A percentile compares a stretch with the other conserved stretches of the same genome.
Conservation (phyloP, 225 moss, liverwort and hornwort species). For the Bryum argenteum region DNA sequence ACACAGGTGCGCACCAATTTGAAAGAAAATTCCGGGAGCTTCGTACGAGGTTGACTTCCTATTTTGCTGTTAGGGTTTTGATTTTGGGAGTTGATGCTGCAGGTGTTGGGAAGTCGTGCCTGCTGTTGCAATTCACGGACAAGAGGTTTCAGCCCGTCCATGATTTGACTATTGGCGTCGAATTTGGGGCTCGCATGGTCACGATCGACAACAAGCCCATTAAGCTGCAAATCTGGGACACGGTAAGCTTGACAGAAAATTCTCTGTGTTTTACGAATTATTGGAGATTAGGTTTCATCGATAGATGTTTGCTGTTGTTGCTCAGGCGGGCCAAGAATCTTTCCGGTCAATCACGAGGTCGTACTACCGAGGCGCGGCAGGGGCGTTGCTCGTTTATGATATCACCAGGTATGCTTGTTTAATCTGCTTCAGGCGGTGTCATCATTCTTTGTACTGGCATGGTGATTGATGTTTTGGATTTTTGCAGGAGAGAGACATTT, state of each 20-base stretch:
- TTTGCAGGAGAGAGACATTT: constrained; percentile 89
- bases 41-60: background rate
- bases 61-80: constrained; percentile 38
- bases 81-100: background rate
- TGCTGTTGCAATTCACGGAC: constrained; percentile 95
- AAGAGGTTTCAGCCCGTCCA: constrained; percentile 99
- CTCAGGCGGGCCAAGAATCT: constrained; percentile 96
- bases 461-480: constrained; percentile 3
- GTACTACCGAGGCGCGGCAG: constrained; percentile 95
- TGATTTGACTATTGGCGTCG: constrained; percentile 95
- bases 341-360: constrained; percentile 98
- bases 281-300: constrained; percentile 22
- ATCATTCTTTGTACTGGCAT: background rate
- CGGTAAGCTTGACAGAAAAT: constrained; percentile 45
- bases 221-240: constrained; percentile 99
- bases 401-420: constrained; percentile 69
- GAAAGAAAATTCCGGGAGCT: background rate
- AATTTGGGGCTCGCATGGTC: constrained; percentile 98
- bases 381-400: constrained; percentile 93
- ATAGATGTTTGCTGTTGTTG: constrained; percentile 18
- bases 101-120: constrained; percentile 97
- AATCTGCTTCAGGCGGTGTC: background rate
- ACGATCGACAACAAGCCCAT: constrained; percentile 98
- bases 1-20: constrained; percentile 43
- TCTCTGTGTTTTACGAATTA: background rate